Conservation (phyloP, 805 yeast genomes). For the Saturnispora kantuleensis region DNA sequence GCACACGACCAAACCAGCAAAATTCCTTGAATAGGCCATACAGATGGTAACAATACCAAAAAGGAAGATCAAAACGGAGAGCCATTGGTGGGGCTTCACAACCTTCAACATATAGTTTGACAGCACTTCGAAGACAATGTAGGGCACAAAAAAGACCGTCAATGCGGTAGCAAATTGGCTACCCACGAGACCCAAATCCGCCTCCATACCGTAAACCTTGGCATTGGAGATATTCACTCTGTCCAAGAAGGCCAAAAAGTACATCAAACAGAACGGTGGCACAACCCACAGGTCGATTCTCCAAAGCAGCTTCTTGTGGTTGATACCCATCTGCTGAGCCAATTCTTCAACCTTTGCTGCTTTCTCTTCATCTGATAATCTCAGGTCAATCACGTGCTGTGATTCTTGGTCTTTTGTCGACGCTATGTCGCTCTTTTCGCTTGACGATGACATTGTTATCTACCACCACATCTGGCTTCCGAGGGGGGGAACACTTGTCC, state of each 20-base stretch:
- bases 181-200: conserved; percentile 44
- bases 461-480: too few species aligned
- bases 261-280: conserved; percentile 66
- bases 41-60: conserved; percentile 58
- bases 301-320: conserved; percentile 48
- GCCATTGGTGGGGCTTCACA: conserved; percentile 56
- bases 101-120: conserved; percentile 52
- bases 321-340: conserved; percentile 38
- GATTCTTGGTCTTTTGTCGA: conserved; percentile 2
- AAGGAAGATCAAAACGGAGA: conserved; percentile 43
- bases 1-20: conserved; percentile 49
- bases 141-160: conserved; percentile 65
- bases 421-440: conserved; percentile 2
- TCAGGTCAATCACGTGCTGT: conserved; percentile 1
- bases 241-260: conserved; percentile 69
- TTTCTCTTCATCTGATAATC: conserved; percentile 8
- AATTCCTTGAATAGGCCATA: conserved; percentile 53
- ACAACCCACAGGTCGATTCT: conserved; percentile 61
- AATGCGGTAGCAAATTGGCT: conserved; percentile 54
- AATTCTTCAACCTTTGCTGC: conserved; percentile 22
- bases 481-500: not conserved
- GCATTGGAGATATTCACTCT: conserved; percentile 81
- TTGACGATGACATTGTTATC: not conserved
- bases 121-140: conserved; percentile 54
- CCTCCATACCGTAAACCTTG: conserved; percentile 55